Evolutionary conservation across 768 basidiomycete species (phyloP).

Genomic region (Termitomyces sp.): DNA sequence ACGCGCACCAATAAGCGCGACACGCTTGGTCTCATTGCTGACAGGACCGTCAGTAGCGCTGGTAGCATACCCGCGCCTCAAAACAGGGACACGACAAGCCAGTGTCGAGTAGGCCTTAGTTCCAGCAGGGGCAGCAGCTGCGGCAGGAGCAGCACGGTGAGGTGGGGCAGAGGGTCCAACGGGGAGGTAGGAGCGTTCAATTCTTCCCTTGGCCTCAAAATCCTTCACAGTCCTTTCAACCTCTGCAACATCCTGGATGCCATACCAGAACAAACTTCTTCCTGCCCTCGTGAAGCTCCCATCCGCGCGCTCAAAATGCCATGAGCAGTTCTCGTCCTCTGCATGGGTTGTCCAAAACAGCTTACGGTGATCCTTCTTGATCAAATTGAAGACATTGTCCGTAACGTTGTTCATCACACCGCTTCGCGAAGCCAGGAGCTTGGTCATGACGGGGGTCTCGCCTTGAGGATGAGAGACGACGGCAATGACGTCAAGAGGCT

Average conservation of each 20-base stretch:
- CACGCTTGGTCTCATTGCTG: slow-evolving; percentile 70
- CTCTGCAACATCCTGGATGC: slow-evolving; percentile 85
- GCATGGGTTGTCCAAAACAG: slow-evolving; percentile 98
- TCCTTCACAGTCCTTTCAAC: slow-evolving; percentile 81
- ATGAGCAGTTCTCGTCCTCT: slow-evolving; percentile 94
- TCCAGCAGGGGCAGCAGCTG: slow-evolving; percentile 31
- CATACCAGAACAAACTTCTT: slow-evolving; percentile 96
- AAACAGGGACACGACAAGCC: slow-evolving; percentile 45
- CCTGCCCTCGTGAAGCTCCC: slow-evolving; percentile 96
- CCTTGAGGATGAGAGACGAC: slow-evolving; percentile 90
- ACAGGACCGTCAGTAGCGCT: slow-evolving; percentile 35
- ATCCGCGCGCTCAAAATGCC: slow-evolving; percentile 99
- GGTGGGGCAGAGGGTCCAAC: slow-evolving; percentile 72
- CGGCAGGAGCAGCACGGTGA: slow-evolving; percentile 31
- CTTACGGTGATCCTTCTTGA: slow-evolving; percentile 90
- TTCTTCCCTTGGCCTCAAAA: slow-evolving; percentile 75
- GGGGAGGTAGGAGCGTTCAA: slow-evolving; percentile 88
- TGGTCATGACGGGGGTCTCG: slow-evolving; percentile 88
- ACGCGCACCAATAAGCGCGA: slow-evolving; percentile 94
- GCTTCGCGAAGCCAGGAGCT: slow-evolving; percentile 82
- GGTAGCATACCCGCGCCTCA: slow-evolving; percentile 79
- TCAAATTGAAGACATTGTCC: slow-evolving; percentile 96
- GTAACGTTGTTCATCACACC: slow-evolving; percentile 93
- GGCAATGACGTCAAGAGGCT: slow-evolving; percentile 92
- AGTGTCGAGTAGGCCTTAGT: slow-evolving; percentile 58